phyloP scores from a whole-genome alignment of 2,329 filamentous ascomycete genomes.

The Dothidotthia symphoricarpi region DNA sequence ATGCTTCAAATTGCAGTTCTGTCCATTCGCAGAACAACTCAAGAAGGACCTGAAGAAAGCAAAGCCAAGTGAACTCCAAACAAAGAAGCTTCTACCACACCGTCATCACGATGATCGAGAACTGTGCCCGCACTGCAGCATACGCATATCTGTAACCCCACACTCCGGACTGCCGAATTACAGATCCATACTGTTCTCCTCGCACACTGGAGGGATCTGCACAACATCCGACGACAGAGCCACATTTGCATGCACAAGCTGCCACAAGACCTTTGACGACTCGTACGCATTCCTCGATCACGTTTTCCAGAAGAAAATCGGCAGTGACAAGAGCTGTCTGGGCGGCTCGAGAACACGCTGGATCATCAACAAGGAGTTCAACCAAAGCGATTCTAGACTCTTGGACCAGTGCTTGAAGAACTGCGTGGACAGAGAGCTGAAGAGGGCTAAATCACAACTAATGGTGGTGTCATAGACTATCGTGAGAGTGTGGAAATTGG shows the following conservation, averaged over 20 bases:
- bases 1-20: constrained; percentile 37
- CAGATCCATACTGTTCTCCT: constrained; percentile 33
- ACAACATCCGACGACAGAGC: constrained; percentile 15
- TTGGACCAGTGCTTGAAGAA: constrained; percentile 36
- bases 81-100: constrained; percentile 27
- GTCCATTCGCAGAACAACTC: constrained; percentile 31
- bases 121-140: constrained; percentile 33
- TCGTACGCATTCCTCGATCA: constrained; percentile 40
- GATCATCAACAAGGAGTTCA: constrained; percentile 16
- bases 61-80: constrained; percentile 20
- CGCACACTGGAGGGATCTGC: constrained; percentile 19
- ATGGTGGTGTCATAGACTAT: constrained; percentile 4
- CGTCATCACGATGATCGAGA: constrained; percentile 37
- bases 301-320: constrained; percentile 35
- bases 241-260: constrained; percentile 36
- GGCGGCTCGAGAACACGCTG: constrained; percentile 18
- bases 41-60: constrained; percentile 24
- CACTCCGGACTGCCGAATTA: constrained; percentile 35
- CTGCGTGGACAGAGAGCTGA: constrained; percentile 33
- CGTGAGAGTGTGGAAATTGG: constrained; percentile 15
- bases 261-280: constrained; percentile 37
- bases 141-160: constrained; percentile 30
- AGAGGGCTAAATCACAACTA: constrained; percentile 8
- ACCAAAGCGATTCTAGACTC: constrained; percentile 24
- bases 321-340: constrained; percentile 33